A percentile compares a stretch with the other conserved stretches of the same genome.
Evolutionary conservation across 2,329 filamentous ascomycete genomes (phyloP).

Genomic region (Thelonectria blattea): DNA sequence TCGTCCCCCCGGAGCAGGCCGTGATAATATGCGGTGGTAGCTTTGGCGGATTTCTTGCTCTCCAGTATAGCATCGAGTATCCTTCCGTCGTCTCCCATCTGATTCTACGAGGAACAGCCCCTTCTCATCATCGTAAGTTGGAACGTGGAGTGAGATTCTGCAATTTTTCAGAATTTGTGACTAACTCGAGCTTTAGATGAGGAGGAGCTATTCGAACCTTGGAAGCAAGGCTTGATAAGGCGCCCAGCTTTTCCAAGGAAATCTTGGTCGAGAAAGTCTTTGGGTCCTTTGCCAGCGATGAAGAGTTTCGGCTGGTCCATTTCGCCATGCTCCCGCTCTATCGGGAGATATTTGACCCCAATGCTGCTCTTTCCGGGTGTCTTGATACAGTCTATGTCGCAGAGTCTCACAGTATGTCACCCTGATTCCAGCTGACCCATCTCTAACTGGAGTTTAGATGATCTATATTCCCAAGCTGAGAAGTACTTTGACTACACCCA

Average conservation of each 20-base stretch:
- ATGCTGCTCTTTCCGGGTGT: constrained; percentile 15
- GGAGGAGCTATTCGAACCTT: constrained; percentile 25
- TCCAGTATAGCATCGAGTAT: constrained; percentile 29
- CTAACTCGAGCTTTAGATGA: constrained; percentile 18
- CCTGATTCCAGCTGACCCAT: not conserved
- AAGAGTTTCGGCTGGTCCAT: constrained; percentile 25
- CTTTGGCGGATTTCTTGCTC: constrained; percentile 28
- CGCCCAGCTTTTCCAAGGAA: constrained; percentile 22
- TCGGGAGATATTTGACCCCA: constrained; percentile 23
- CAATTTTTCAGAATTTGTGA: too few relatives aligned
- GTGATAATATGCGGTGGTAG: constrained; percentile 28
- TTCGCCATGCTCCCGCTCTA: constrained; percentile 31
- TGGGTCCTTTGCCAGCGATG: constrained; percentile 22
- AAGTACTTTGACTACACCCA: constrained; percentile 29
- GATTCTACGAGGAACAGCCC: constrained; percentile 26
- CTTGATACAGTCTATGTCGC: constrained; percentile 26
- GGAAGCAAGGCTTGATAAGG: constrained; percentile 22
- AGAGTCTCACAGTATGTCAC: constrained; percentile 27
- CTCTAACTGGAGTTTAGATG: constrained; percentile 5
- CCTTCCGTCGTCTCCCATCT: constrained; percentile 16
- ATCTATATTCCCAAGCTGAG: constrained; percentile 24
- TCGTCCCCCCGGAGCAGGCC: constrained; percentile 10
- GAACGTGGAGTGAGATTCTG: not conserved
- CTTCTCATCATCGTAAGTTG: constrained; percentile 27
- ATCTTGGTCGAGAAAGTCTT: constrained; percentile 29